Percentiles rank a stretch among this genome's conserved stretches.
phyloP scores from a whole-genome alignment of 805 yeast species.

The Metschnikowia vanudenii region DNA sequence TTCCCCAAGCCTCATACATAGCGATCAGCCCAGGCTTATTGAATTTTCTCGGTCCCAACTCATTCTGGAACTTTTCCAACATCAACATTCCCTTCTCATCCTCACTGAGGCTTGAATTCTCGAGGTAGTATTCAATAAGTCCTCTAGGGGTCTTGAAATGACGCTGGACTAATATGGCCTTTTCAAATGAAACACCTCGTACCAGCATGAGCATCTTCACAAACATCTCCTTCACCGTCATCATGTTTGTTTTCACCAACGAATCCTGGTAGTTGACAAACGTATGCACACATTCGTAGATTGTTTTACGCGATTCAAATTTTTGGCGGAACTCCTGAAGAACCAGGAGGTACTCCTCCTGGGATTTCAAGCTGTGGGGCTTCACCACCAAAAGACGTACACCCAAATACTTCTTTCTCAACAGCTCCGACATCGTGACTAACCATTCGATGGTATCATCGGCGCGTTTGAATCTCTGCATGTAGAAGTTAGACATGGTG shows the following conservation, averaged over 20 bases:
- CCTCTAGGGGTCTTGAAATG: conserved; percentile 66
- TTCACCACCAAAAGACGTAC: conserved; percentile 48
- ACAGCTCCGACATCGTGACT: conserved; percentile 45
- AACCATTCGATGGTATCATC: conserved; percentile 73
- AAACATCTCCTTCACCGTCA: conserved; percentile 74
- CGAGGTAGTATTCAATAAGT: conserved; percentile 50
- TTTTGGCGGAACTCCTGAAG: conserved; percentile 44
- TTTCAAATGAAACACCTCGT: conserved; percentile 79
- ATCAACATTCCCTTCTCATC: conserved; percentile 29
- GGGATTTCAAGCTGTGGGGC: conserved; percentile 50
- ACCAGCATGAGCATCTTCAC: conserved; percentile 74
- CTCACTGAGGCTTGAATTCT: conserved; percentile 20
- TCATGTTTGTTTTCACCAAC: conserved; percentile 65
- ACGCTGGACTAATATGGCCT: conserved; percentile 74
- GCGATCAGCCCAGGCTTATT: conserved; percentile 51
- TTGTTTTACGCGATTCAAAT: conserved; percentile 33
- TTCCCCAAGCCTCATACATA: conserved; percentile 60
- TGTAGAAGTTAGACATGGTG: conserved; percentile 61
- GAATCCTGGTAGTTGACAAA: conserved; percentile 54
- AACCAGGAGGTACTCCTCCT: conserved; percentile 46
- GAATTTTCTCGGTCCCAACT: conserved; percentile 52
- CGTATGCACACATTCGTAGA: conserved; percentile 38
- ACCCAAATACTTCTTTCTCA: conserved; percentile 38
- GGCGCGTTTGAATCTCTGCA: conserved; percentile 65
- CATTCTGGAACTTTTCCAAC: conserved; percentile 33